Base-by-base conservation (phyloP, 148 eudicot species). In the Euryodendron excelsum region DNA sequence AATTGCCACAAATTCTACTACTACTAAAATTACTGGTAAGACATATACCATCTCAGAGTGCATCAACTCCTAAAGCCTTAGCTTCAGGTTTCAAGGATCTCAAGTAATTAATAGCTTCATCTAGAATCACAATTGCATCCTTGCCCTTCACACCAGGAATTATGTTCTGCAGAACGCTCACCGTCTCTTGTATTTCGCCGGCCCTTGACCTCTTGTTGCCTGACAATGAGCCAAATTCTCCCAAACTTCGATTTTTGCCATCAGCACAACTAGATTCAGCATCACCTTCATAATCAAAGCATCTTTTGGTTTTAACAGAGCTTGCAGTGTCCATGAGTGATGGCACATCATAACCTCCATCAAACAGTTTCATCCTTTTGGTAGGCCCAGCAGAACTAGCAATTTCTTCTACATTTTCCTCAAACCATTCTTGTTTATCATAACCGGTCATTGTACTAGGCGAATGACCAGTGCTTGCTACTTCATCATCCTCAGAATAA, bases 401-500 rank as follows among this genome's bases (percentile, higher is more conserved):
- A 70, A 91, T 91, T 86, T 95, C 93, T 80, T 88, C 93, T 79
- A 87, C 93, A 47, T 77, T 85, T 36, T 79, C 90, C 41, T 87
- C 90, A 30, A 67, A 45, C 89, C 63, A 82, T 61, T 87, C 82
- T 53, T 79, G 83, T 58, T 83, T 82, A 72, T 77, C 79, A 33
- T 75, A 76, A 66, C 76, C 91, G 13, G 91, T 87, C 94, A 90
- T 85, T 17, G 84, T 77, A 73, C 90, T 84, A 37, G 99, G 99
- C 7, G 99, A 96, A 81, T 91, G 98, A 39, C 99, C 99, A 0
- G 99, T 96, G 88, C 97, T 91, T 18, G 89, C 76, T 80, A 80
- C 96, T 59, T 96, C 99, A 55, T 85, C 93, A 56, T 93, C 91
- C 64, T 91, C 92, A 1, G 81, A 79, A 73, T 75, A 85, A 69